phyloP scores from a whole-genome alignment of 257 asterid genomes.

The Agastache rugosa region DNA sequence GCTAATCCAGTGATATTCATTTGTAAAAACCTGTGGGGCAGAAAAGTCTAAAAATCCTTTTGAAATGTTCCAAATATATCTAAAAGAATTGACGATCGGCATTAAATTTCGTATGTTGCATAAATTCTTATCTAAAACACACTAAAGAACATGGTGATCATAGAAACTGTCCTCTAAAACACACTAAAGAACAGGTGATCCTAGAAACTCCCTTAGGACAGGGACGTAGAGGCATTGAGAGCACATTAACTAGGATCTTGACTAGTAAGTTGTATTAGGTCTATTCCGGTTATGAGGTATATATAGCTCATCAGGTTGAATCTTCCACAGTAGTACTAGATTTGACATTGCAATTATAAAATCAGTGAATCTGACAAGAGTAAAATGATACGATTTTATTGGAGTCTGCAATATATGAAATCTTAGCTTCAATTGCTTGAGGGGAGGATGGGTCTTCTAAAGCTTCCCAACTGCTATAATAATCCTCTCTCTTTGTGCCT shows the following conservation, averaged over 20 bases:
- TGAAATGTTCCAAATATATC: neutral
- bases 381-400: neutral
- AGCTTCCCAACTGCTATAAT: neutral
- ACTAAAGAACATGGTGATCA: neutral
- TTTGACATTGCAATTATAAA: neutral
- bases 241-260: neutral
- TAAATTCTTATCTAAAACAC: neutral
- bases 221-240: neutral
- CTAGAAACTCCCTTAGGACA: neutral
- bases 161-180: neutral
- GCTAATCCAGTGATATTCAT: neutral
- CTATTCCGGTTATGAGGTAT: neutral
- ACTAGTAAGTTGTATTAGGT: neutral
- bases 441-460: constrained; percentile 1
- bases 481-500: neutral
- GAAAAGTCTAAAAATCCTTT: neutral
- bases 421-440: neutral
- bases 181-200: neutral
- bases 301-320: neutral
- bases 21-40: neutral
- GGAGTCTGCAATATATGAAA: neutral
- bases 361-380: neutral
- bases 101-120: neutral
- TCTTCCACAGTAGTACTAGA: neutral
- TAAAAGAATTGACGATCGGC: neutral